Evolutionary conservation across 192 early-diverging fungal genomes (phyloP), one percentile per base, ranked within the genome.

Genomic region (Linnemannia elongata): DNA sequence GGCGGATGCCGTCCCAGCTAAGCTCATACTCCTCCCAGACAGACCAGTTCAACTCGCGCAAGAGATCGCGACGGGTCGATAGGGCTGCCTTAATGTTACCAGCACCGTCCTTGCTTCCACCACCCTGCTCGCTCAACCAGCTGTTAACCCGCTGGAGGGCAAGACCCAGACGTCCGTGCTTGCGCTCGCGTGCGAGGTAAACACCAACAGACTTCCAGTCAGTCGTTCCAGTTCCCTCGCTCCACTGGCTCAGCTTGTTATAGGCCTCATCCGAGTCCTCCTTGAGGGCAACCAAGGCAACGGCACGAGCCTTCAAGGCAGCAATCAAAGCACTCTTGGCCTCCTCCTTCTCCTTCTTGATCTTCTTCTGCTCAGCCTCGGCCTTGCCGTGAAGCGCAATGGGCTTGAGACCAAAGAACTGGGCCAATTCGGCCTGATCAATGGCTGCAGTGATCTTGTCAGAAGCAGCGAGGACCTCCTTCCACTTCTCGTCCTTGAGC

Each of bases 111-210:
- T 74, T 68, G 47, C 88, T 90, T 30, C 93, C 80, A 41, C 85
- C 80, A 41, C 90, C 89, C 33, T 88, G 88, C 42, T 95, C 94
- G 39, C 68, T 81, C 69, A 97, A 82, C 89, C 92, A 98, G 78
- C 93, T 93, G 82, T 95, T 91, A 45, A 96, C 81, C 0, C 91
- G 92, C 84, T 96, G 94, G 77, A 98, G 87, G 1, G 96, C 97
- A 49, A 88, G 85, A 10, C 94, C 97, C 60, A 90, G 77, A 36
- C 93, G 89, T 0, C 92, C 90, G 41, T 92, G 89, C 71, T 88
- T 82, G 35, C 91, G 82, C 75, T 92, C 93, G 74, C 92, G 71
- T 33, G 88, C 94, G 78, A 96, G 76, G 45, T 91, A 91, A 10
- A 93, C 83, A 9, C 93, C 72, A 15, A 95, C 74, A 47, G 93